phyloP scores from a whole-genome alignment of 495 filamentous ascomycete species.

The Penicillium malachiteum region DNA sequence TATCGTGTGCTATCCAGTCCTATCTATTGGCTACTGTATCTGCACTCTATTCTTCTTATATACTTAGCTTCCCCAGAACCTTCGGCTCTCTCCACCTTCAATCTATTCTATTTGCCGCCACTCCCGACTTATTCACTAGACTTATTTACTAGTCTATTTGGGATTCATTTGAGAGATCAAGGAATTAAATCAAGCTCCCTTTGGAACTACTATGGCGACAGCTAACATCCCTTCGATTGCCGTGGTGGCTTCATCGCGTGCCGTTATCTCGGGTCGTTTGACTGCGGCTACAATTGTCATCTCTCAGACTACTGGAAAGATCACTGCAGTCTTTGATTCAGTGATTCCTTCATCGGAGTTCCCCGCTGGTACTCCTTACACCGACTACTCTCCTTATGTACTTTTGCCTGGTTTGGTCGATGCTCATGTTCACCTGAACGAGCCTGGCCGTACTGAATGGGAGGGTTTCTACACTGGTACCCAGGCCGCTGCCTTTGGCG shows the following conservation, averaged over 20 bases:
- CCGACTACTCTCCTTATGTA: constrained; percentile 82
- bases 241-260: constrained; percentile 80
- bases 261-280: constrained; percentile 66
- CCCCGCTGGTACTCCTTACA: constrained; percentile 67
- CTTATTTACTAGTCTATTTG: not conserved
- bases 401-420: constrained; percentile 92
- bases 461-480: constrained; percentile 96
- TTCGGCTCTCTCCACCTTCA: not conserved
- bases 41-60: constrained; percentile 1
- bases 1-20: constrained; percentile 1
- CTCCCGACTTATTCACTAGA: not conserved
- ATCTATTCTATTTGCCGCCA: constrained; percentile 1
- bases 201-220: constrained; percentile 27
- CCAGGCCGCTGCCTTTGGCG: constrained; percentile 88
- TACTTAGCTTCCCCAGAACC: not conserved
- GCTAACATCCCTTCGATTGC: constrained; percentile 49
- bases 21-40: constrained; percentile 13
- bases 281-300: constrained; percentile 78
- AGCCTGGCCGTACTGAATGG: constrained; percentile 97
- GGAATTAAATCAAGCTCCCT: constrained; percentile 4
- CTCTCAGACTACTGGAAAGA: constrained; percentile 78
- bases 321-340: constrained; percentile 70
- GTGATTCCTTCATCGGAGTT: constrained; percentile 73
- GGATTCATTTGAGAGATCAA: constrained; percentile 2
- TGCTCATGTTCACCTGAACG: constrained; percentile 96